Conservation (phyloP, 2,329 filamentous ascomycete species). For the Westerdykella sp. region DNA sequence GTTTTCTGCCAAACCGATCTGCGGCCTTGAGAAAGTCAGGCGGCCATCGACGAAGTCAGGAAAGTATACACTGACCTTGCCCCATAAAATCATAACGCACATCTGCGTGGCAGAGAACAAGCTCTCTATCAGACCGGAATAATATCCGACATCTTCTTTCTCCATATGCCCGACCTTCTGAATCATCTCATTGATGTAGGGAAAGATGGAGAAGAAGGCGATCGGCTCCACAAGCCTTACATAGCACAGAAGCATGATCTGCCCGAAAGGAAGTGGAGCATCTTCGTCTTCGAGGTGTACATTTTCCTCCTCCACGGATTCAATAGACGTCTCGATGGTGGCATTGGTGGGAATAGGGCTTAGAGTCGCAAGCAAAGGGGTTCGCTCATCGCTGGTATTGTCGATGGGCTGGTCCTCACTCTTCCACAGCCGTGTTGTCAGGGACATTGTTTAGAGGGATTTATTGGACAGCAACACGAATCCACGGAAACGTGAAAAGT, state of each 20-base stretch:
- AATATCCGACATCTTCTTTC: conserved; percentile 69
- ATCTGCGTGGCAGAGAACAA: conserved; percentile 72
- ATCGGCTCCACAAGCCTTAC: conserved; percentile 67
- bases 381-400: conserved; percentile 18
- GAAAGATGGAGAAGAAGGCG: conserved; percentile 78
- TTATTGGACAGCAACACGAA: too few relatives aligned
- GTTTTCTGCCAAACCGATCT: conserved; percentile 66
- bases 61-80: conserved; percentile 36
- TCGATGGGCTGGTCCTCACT: too few relatives aligned
- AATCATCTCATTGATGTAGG: conserved; percentile 75
- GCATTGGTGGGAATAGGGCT: conserved; percentile 13
- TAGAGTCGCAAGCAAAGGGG: conserved; percentile 21
- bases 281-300: conserved; percentile 17
- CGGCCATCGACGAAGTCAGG: neutral
- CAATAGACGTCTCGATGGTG: conserved; percentile 4
- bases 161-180: conserved; percentile 56
- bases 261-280: conserved; percentile 34
- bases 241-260: conserved; percentile 68
- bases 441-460: too few relatives aligned
- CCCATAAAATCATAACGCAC: conserved; percentile 71
- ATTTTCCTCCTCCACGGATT: conserved; percentile 3
- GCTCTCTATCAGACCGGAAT: conserved; percentile 64
- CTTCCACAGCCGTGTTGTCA: too few relatives aligned
- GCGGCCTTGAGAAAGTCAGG: conserved; percentile 38
- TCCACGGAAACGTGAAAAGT: too few relatives aligned